Evolutionary conservation across 306 rosid genomes (phyloP).

Genomic region (Vigna radiata): DNA sequence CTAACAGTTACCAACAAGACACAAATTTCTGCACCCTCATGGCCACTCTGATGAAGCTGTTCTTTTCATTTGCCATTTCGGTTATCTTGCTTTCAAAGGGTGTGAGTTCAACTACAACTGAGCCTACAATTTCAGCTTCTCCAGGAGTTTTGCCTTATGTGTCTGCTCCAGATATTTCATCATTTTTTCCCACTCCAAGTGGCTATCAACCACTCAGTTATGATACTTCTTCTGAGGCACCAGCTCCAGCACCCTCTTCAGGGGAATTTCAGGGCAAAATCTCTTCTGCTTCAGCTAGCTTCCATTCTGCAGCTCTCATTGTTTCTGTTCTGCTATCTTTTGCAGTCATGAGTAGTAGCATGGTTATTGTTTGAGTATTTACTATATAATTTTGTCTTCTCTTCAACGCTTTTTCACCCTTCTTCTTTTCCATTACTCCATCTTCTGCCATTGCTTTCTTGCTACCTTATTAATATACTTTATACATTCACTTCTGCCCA

Average conservation of each 20-base stretch:
- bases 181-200: slow-evolving; percentile 67
- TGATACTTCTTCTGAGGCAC: slow-evolving; percentile 46
- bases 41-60: slow-evolving; percentile 54
- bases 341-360: slow-evolving; percentile 37
- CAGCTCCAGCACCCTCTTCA: slow-evolving; percentile 55
- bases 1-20: background rate
- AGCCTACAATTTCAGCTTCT: slow-evolving; percentile 65
- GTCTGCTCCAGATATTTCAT: slow-evolving; percentile 62
- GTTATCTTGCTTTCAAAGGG: slow-evolving; percentile 42
- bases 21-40: slow-evolving; percentile 45
- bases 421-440: slow-evolving; percentile 13
- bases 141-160: slow-evolving; percentile 61
- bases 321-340: slow-evolving; percentile 41
- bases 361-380: slow-evolving; percentile 29
- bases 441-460: slow-evolving; percentile 25
- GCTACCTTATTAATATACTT: slow-evolving; percentile 15
- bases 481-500: slow-evolving; percentile 2
- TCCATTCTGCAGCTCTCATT: slow-evolving; percentile 39
- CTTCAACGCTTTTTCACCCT: background rate
- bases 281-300: slow-evolving; percentile 51
- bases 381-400: background rate
- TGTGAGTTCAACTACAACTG: slow-evolving; percentile 45
- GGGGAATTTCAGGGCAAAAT: slow-evolving; percentile 68
- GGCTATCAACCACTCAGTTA: slow-evolving; percentile 43
- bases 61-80: slow-evolving; percentile 37